phyloP scores from a whole-genome alignment of 306 rosid genomes.

The Ormosia emarginata region DNA sequence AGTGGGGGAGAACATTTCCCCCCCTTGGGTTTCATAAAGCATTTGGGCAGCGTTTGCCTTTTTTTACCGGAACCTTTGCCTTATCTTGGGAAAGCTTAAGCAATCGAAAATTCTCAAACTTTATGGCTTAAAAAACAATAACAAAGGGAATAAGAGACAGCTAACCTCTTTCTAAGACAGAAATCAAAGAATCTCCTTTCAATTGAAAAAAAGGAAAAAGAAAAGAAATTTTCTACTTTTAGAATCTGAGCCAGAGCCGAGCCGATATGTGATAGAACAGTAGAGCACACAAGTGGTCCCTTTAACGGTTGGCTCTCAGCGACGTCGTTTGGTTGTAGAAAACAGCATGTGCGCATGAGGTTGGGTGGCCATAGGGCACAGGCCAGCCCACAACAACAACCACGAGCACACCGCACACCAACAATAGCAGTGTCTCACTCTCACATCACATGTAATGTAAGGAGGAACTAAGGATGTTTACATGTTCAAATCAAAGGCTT shows the following conservation, averaged over 20 bases:
- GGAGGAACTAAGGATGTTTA: too few species aligned
- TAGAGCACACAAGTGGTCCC: neutral
- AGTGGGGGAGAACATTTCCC: neutral
- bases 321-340: neutral
- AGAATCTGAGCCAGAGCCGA: neutral
- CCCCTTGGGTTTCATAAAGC: conserved; percentile 6
- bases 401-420: conserved; percentile 4
- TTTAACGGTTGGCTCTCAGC: neutral
- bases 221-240: neutral
- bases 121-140: neutral
- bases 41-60: neutral
- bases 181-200: neutral
- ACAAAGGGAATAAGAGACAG: conserved; percentile 30
- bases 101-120: conserved; percentile 11
- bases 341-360: conserved; percentile 9
- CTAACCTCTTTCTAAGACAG: conserved; percentile 21
- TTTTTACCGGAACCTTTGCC: neutral
- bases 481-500: neutral
- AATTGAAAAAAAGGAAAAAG: neutral
- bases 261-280: too few species aligned
- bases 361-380: neutral
- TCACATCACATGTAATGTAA: conserved; percentile 9
- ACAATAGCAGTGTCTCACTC: neutral
- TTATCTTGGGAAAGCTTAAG: neutral
- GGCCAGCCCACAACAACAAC: conserved; percentile 4